Evolutionary conservation across 2,329 filamentous ascomycete species (phyloP).

Genomic region (Daldinia sp.): DNA sequence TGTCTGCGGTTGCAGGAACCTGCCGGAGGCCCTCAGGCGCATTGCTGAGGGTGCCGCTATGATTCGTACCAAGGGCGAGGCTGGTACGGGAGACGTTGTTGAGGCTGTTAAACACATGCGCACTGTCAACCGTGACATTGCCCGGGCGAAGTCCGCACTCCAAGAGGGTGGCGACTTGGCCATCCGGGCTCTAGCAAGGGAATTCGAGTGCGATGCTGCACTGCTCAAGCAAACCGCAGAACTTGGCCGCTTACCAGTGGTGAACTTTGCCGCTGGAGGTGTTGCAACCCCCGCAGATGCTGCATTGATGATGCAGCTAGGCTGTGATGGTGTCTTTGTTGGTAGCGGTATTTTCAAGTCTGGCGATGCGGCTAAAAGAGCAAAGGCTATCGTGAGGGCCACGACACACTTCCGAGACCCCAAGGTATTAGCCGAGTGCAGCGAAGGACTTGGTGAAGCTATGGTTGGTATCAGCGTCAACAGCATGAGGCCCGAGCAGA

Average conservation of each 20-base stretch:
- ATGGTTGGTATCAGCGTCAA: slow-evolving; percentile 96
- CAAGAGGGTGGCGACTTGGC: slow-evolving; percentile 63
- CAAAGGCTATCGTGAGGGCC: slow-evolving; percentile 93
- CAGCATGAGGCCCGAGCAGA: slow-evolving; percentile 81
- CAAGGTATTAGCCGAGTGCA: slow-evolving; percentile 87
- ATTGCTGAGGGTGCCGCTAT: slow-evolving; percentile 96
- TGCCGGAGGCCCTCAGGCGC: slow-evolving; percentile 91
- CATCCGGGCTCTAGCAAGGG: slow-evolving; percentile 79
- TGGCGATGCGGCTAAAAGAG: slow-evolving; percentile 88
- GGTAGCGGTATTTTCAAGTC: slow-evolving; percentile 98
- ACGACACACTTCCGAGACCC: slow-evolving; percentile 91
- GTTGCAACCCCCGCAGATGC: slow-evolving; percentile 99
- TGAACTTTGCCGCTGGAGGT: slow-evolving; percentile 98
- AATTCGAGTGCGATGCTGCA: slow-evolving; percentile 81
- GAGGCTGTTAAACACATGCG: slow-evolving; percentile 98
- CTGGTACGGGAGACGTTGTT: slow-evolving; percentile 95
- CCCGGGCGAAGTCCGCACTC: slow-evolving; percentile 81
- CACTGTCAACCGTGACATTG: slow-evolving; percentile 86
- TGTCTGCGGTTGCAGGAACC: slow-evolving; percentile 94
- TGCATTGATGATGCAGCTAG: slow-evolving; percentile 97
- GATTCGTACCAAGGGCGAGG: slow-evolving; percentile 99
- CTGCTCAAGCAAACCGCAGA: slow-evolving; percentile 89
- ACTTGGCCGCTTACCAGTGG: slow-evolving; percentile 88
- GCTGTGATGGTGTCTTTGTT: slow-evolving; percentile 97
- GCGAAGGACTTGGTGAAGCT: slow-evolving; percentile 90